Conservation (phyloP, 768 basidiomycete genomes). For the Goffeauzyma gilvescens region DNA sequence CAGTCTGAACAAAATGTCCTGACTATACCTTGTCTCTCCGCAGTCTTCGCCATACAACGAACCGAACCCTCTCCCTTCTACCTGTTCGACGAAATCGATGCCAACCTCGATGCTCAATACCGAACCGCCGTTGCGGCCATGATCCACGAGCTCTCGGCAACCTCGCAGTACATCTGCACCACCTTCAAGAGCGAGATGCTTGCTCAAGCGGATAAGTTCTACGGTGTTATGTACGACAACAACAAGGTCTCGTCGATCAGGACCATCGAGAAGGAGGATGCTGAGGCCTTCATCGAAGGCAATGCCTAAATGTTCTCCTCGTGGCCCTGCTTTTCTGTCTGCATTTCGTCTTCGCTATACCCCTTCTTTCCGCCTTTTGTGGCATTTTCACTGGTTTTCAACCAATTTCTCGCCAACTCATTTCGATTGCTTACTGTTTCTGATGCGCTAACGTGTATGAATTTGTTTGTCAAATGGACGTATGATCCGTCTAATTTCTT, state of each 20-base stretch:
- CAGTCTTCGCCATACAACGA: slow-evolving; percentile 96
- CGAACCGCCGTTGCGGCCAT: slow-evolving; percentile 95
- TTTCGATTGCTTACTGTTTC: no score
- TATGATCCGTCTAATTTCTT: no score
- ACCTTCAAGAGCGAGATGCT: slow-evolving; percentile 98
- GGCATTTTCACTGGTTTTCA: no score
- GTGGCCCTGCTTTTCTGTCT: no score
- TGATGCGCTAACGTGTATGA: no score
- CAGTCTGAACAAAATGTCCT: slow-evolving; percentile 3
- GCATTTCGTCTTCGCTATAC: no score
- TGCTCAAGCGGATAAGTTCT: slow-evolving; percentile 86
- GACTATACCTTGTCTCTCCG: slow-evolving; percentile 1
- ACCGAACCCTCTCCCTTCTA: slow-evolving; percentile 99
- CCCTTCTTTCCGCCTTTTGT: no score
- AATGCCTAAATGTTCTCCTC: no score
- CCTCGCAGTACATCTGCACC: slow-evolving; percentile 92
- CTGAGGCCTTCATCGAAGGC: slow-evolving; percentile 74
- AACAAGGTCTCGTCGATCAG: slow-evolving; percentile 84
- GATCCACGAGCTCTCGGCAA: slow-evolving; percentile 74
- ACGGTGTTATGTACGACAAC: slow-evolving; percentile 88
- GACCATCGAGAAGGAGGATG: slow-evolving; percentile 71
- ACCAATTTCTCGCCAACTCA: no score
- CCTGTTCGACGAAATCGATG: slow-evolving; percentile 99
- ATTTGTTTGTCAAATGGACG: no score
- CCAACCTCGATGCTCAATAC: slow-evolving; percentile 92